Base-by-base conservation (phyloP, 176 grass and related monocot species). In the Cymbopogon citratus region DNA sequence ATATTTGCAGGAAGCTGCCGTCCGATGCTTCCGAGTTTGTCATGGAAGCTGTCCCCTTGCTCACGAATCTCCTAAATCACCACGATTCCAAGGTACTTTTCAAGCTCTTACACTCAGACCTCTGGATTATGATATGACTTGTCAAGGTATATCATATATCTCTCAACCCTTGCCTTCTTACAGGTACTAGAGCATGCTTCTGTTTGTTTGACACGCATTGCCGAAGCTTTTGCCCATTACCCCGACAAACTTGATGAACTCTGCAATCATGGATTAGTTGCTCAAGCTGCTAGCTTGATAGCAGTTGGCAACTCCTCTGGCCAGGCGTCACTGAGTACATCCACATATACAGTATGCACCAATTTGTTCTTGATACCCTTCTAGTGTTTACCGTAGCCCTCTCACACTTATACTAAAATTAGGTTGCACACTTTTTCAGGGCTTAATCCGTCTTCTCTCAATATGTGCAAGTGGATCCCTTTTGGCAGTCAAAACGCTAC, bases 181-280 rank as follows among this genome's bases (percentile, higher is more conserved):
- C 65, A 97, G 94, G 94, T 97, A 1, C 79, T 97, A 25, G 94
- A 97, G 85, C 94, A 92, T 85, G 94, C 94, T 76, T 94, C 95
- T 48, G 87, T 90, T 81, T 97, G 95, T 70, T 91, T 97, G 67
- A 97, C 92, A 16, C 89, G 95, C 67, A 94, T 97, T 40, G 95
- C 90, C 13, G 95, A 97, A 70, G 85, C 95, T 75, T 94, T 97
- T 77, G 88, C 87, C 7, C 71, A 71, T 56, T 79, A 60, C 35
- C 94, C 94, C 28, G 90, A 97, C 2, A 94, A 92, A 81, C 44
- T 97, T 21, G 92, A 97, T 45, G 94, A 97, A 38, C 45, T 97
- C 25, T 97, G 94, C 79, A 94, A 90, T 71, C 92, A 94, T 69
- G 92, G 94, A 29, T 51, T 97, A 73, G 87, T 97, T 83, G 78